Conservation (phyloP, 75 land plant species). For the Chamaecyparis obtusa region DNA sequence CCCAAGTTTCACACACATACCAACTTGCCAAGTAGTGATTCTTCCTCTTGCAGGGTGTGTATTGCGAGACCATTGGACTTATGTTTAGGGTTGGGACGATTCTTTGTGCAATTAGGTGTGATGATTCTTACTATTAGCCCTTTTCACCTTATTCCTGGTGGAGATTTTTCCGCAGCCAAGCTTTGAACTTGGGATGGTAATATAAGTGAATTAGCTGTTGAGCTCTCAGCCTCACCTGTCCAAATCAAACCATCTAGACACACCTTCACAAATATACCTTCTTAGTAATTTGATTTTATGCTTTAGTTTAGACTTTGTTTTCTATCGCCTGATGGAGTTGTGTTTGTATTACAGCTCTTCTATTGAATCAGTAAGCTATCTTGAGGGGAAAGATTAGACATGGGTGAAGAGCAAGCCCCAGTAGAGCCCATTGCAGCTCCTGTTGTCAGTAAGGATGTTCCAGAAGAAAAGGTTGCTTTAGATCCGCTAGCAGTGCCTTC, state of each 20-base stretch:
- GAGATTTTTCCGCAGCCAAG: not conserved
- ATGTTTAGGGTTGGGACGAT: not conserved
- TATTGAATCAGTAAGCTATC: not conserved
- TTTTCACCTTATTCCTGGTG: not conserved
- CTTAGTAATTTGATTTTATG: not conserved
- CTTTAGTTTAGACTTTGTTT: not conserved
- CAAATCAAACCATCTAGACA: not conserved
- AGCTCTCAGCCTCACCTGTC: not conserved
- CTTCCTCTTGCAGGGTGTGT: not conserved
- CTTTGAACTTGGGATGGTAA: not conserved
- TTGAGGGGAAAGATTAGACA: not conserved
- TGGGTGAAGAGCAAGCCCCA: slow-evolving; percentile 3
- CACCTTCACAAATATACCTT: not conserved
- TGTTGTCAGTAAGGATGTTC: slow-evolving; percentile 2
- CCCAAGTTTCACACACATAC: not conserved
- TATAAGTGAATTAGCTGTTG: not conserved
- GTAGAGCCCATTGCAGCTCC: not conserved
- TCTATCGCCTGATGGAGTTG: not conserved
- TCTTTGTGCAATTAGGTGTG: not conserved
- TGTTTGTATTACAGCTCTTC: not conserved
- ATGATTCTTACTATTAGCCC: not conserved
- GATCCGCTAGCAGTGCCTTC: not conserved
- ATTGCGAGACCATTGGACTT: not conserved
- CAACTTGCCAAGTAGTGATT: not conserved
- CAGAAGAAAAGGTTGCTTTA: not conserved